A percentile compares a stretch with the other conserved stretches of the same genome.
Conservation (phyloP, 1,284 basidiomycete species). For the Kwoniella shivajii region DNA sequence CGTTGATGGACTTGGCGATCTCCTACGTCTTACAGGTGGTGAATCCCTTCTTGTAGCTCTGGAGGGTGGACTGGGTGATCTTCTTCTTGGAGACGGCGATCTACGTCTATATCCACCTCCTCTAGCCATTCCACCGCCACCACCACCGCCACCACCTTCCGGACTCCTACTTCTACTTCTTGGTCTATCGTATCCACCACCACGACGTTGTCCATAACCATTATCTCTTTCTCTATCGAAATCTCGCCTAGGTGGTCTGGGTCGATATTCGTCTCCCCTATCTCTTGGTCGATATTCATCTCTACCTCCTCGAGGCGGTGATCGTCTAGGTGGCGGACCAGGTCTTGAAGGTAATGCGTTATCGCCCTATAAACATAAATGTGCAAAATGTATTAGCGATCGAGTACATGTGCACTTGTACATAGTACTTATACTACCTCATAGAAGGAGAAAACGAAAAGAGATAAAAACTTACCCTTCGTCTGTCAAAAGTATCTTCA, state of each 20-base stretch:
- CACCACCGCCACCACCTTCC: constrained; percentile 5
- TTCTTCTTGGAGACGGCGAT: constrained; percentile 16
- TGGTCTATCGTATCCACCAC: constrained; percentile 2
- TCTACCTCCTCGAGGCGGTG: constrained; percentile 10
- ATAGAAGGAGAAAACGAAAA: background rate
- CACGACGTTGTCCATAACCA: constrained; percentile 22
- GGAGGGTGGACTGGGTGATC: background rate
- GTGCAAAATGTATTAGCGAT: background rate
- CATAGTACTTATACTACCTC: background rate
- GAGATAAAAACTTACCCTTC: constrained; percentile 7
- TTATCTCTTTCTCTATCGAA: constrained; percentile 24
- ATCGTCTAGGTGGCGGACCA: constrained; percentile 6
- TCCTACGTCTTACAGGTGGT: background rate
- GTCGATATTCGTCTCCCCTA: constrained; percentile 11
- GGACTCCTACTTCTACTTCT: constrained; percentile 10
- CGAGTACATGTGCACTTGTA: background rate
- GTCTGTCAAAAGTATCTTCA: constrained; percentile 25
- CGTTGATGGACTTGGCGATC: background rate
- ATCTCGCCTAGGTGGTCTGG: constrained; percentile 7
- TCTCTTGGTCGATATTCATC: constrained; percentile 13
- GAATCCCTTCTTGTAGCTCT: background rate
- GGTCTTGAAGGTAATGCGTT: constrained; percentile 16
- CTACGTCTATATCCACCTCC: constrained; percentile 21
- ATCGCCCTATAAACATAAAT: constrained; percentile 1
- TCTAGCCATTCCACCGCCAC: constrained; percentile 13